Percentiles rank a stretch among this genome's conserved stretches.
Evolutionary conservation across 208 protist species (phyloP).

Genomic region (Acanthamoeba rhysodes): DNA sequence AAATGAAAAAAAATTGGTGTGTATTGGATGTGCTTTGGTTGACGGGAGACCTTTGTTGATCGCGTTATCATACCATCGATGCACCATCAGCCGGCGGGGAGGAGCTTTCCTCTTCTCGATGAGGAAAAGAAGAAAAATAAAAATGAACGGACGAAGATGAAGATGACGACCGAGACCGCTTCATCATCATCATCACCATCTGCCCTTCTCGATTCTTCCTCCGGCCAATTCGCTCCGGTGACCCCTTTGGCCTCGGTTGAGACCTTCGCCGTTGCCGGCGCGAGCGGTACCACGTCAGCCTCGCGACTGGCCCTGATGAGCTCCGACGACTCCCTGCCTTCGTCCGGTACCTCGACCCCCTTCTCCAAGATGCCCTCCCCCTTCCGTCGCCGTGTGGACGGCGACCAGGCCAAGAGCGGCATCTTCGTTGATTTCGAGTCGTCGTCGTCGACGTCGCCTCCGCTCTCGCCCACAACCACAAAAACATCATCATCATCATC

Average conservation of each 20-base stretch:
- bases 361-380: constrained; percentile 62
- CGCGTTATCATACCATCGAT: no score
- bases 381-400: neutral
- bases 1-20: no score
- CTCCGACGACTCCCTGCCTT: neutral
- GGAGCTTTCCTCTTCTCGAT: neutral
- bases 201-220: neutral
- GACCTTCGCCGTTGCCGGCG: neutral
- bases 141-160: neutral
- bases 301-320: neutral
- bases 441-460: neutral
- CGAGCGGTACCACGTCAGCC: neutral
- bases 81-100: neutral
- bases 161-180: neutral
- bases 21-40: no score
- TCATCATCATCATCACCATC: neutral
- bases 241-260: neutral
- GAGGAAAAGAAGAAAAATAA: neutral
- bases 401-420: neutral
- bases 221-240: neutral
- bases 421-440: neutral
- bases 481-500: no score
- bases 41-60: no score
- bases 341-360: neutral
- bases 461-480: neutral